Base-by-base conservation (phyloP, 2,329 filamentous ascomycete species). In the Mariannaea sp. region DNA sequence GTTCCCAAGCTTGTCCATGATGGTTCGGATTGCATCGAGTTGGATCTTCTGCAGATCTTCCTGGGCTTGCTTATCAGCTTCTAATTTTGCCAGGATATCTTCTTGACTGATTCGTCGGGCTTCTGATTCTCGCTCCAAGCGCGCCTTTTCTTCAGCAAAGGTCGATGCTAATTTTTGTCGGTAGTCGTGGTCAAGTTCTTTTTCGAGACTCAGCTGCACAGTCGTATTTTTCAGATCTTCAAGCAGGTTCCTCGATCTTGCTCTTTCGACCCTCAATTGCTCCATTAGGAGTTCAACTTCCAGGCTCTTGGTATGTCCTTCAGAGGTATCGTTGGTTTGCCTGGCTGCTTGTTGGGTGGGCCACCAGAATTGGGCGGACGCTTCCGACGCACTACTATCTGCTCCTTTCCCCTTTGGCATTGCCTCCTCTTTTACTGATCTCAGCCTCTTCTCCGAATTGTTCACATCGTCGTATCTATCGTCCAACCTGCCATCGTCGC, bases 1-100 rank as follows among this genome's bases (percentile, higher is more conserved):
- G 24, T 41, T 17, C 14, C 38, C 46, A 5, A 49, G 29, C 14
- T 19, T 49, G 27, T 49, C 46, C 38, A 49, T 42, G 35, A 49
- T 41, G 10, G 22, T 12, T 13, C 42, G 46, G 13, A 49, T 39
- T 17, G 40, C 26, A 14, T 49, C 46, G 7, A 49, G 36, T 7
- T 30, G 46, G 35, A 20, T 27, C 14, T 16, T 7, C 8, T 47
- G 44, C 12, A 47, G 17, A 3, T 40, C 33, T 5, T 47, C 44
- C 7, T 47, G 44, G 3, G 26, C 44, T 16, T 49, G 39, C 29
- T 42, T 49, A 27, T 49, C 46, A 20, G 20, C 22, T 20, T 49
- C 46, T 9, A 41, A 27, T 13, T 20, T 49, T 26, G 36, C 38
- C 20, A 49, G 16, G 14, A 27, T 32, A 5, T 14, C 38, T 12